Conservation (phyloP, 2,329 filamentous ascomycete species). For the Monilinia fructigena region DNA sequence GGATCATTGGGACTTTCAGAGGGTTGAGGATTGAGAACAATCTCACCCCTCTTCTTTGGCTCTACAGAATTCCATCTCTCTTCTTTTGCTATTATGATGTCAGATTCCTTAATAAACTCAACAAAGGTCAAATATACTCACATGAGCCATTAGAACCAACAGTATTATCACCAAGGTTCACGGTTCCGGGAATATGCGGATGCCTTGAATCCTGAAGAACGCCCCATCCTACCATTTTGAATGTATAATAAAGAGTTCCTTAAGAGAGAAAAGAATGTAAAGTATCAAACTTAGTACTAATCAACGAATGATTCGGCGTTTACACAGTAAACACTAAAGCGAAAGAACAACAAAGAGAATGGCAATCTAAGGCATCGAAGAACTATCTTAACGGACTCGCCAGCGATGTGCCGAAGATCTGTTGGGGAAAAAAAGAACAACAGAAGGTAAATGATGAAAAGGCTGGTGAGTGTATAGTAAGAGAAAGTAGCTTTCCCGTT, state of each 20-base stretch:
- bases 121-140: slow-evolving; percentile 13
- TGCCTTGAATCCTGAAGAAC: slow-evolving; percentile 37
- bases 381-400: slow-evolving; percentile 31
- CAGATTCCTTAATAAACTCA: background rate
- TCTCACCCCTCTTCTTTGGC: slow-evolving; percentile 46
- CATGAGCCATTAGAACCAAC: slow-evolving; percentile 28
- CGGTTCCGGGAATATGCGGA: slow-evolving; percentile 36
- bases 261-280: slow-evolving; percentile 15
- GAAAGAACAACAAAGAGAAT: slow-evolving; percentile 24
- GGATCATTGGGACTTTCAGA: slow-evolving; percentile 54
- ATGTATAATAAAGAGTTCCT: background rate
- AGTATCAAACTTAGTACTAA: slow-evolving; percentile 7
- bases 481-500: background rate
- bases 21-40: slow-evolving; percentile 54
- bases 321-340: background rate
- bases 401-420: slow-evolving; percentile 30
- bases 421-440: slow-evolving; percentile 21
- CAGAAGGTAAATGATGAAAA: slow-evolving; percentile 10
- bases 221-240: slow-evolving; percentile 35
- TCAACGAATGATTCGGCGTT: background rate
- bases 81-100: slow-evolving; percentile 26
- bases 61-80: slow-evolving; percentile 34
- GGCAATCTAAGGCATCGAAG: slow-evolving; percentile 22
- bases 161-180: slow-evolving; percentile 32
- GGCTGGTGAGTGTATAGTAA: background rate